Evolutionary conservation across 2,329 filamentous ascomycete genomes (phyloP).

Genomic region (Fusarium musae): DNA sequence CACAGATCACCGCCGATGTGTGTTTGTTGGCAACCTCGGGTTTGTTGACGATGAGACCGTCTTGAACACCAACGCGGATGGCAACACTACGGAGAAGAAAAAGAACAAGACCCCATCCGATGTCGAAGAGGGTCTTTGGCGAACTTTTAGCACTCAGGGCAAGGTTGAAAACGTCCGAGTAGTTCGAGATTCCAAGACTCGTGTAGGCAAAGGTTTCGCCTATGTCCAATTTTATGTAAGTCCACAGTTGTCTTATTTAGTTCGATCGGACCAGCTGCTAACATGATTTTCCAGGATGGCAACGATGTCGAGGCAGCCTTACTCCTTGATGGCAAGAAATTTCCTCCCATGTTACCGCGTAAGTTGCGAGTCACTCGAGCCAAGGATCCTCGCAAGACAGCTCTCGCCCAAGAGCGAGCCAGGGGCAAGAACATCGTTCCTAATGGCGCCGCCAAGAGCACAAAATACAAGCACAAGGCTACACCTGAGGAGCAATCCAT

Average conservation of each 20-base stretch:
- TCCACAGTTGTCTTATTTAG: constrained; percentile 16
- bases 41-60: constrained; percentile 93
- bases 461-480: constrained; percentile 75
- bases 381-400: constrained; percentile 75
- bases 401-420: constrained; percentile 55
- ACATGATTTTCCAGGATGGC: constrained; percentile 65
- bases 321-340: constrained; percentile 88
- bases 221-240: constrained; percentile 92
- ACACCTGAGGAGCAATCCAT: constrained; percentile 76
- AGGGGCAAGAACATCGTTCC: constrained; percentile 49
- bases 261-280: background rate
- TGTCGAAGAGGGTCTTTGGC: constrained; percentile 92
- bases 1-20: constrained; percentile 86
- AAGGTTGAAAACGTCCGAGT: constrained; percentile 94
- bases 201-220: constrained; percentile 95
- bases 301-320: constrained; percentile 93
- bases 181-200: constrained; percentile 86
- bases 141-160: constrained; percentile 78
- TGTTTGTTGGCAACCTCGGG: constrained; percentile 95
- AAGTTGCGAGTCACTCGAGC: constrained; percentile 87
- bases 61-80: constrained; percentile 71
- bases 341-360: constrained; percentile 92
- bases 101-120: constrained; percentile 81
- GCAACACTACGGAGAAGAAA: constrained; percentile 76
- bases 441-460: constrained; percentile 54